Evolutionary conservation across 495 filamentous ascomycete species (phyloP).

Genomic region (Xylaria venustula): DNA sequence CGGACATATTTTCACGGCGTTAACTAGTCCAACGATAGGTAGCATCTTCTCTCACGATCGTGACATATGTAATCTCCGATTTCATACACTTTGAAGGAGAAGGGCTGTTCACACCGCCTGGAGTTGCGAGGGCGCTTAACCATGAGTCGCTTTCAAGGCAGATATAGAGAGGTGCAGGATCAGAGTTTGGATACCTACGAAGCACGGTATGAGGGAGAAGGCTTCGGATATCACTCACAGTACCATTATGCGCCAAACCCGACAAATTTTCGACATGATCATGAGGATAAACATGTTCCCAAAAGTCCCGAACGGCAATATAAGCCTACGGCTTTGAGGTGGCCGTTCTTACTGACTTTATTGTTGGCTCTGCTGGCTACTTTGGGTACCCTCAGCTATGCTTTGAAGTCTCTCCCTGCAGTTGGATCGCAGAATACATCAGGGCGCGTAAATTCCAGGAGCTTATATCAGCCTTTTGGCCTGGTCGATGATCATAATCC

Average conservation of each 20-base stretch:
- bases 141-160: background rate
- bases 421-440: constrained; percentile 4
- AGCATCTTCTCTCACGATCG: too few species aligned
- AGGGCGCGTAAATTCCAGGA: background rate
- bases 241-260: background rate
- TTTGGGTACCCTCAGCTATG: constrained; percentile 23
- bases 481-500: background rate
- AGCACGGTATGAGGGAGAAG: background rate
- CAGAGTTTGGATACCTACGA: background rate
- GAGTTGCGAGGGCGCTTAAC: background rate
- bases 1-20: too few species aligned
- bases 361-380: constrained; percentile 19
- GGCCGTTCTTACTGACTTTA: constrained; percentile 30
- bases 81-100: too few species aligned
- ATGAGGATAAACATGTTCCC: background rate
- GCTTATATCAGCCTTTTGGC: background rate
- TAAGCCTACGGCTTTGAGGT: constrained; percentile 33
- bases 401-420: constrained; percentile 26
- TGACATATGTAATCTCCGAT: too few species aligned
- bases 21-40: too few species aligned
- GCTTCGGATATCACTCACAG: background rate
- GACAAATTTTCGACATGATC: background rate
- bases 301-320: constrained; percentile 15
- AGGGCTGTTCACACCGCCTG: too few species aligned
- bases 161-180: background rate